Base-by-base conservation (phyloP, 176 grass and related monocot species). In the Zea luxurians region DNA sequence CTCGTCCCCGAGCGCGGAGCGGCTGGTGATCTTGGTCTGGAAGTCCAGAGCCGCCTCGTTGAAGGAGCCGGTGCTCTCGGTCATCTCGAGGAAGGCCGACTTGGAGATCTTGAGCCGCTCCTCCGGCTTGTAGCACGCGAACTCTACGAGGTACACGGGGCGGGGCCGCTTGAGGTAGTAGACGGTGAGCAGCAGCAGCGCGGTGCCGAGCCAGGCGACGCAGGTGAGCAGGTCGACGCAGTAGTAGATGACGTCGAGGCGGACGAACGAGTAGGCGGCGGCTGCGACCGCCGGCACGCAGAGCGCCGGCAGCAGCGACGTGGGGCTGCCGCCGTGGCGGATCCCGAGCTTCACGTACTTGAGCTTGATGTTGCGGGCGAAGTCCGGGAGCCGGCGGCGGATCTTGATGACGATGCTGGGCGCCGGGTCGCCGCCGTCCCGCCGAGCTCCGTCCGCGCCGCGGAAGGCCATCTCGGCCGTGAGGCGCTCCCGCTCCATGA, bases 351-450 rank as follows among this genome's bases (percentile, higher is more conserved):
- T 92, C 17, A 92, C 90, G 66, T 92, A 92, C 86, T 92, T 92
- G 83, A 92, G 90, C 46, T 92, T 92, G 66, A 92, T 82, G 60
- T 77, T 89, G 45, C 87, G 90, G 6, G 87, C 86, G 71, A 92
- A 92, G 86, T 92, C 90, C 21, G 90, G 90, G 20, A 92, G 86
- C 27, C 80, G 86, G 43, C 90, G 90, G 0, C 86, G 83, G 71
- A 92, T 92, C 76, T 92, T 92, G 83, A 92, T 81, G 49, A 92
- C 87, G 75, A 92, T 89, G 87, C 87, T 89, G 43, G 83, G 73
- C 48, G 79, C 15, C 18, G 59, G 13, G 27, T 8, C 18, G 7
- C 15, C 34, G 10, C 42, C 37, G 5, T 48, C 80, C 1, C 15
- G 50, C 73, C 9, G 73, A 9, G 48, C 61, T 57, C 20, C 57